Evolutionary conservation across 2,329 filamentous ascomycete genomes (phyloP), one percentile per base, ranked within the genome.

Genomic region (Colletotrichum zoysiae): DNA sequence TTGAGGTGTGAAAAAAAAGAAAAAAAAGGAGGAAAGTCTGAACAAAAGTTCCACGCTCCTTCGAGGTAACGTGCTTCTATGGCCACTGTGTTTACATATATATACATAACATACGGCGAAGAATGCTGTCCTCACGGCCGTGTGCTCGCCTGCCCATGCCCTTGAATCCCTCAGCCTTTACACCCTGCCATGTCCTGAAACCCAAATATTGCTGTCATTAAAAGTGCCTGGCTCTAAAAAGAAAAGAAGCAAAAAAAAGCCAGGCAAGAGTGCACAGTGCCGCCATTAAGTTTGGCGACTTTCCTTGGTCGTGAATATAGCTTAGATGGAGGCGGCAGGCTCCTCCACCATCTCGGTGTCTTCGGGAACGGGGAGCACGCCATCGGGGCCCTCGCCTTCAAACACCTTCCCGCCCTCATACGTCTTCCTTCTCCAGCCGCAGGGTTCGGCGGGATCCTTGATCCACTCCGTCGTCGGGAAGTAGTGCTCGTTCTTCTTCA

Each of bases 401-500:
- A 89, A 82, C 1, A 84, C 80, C 74, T 86, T 83, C 59, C 84
- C 86, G 76, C 85, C 86, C 77, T 91, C 89, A 74, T 92, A 91
- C 4, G 89, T 90, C 26, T 90, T 84, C 48, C 90, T 84, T 65
- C 85, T 85, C 90, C 90, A 92, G 61, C 90, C 90, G 74, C 87
- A 90, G 1, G 85, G 81, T 74, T 90, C 88, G 8, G 82, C 82
- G 18, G 82, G 78, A 74, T 92, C 90, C 80, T 91, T 92, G 81
- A 90, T 88, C 86, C 90, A 91, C 77, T 92, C 91, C 81, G 90
- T 88, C 0, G 90, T 92, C 0, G 91, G 90, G 82, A 92, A 93
- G 81, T 99, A 99, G 82, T 99, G 96, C 80, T 99, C 95, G 77
- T 98, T 98, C 89, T 98, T 98, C 90, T 99, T 99, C 93, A 99